phyloP scores from a whole-genome alignment of 148 eudicot genomes.

The Rhododendron williamsianum region DNA sequence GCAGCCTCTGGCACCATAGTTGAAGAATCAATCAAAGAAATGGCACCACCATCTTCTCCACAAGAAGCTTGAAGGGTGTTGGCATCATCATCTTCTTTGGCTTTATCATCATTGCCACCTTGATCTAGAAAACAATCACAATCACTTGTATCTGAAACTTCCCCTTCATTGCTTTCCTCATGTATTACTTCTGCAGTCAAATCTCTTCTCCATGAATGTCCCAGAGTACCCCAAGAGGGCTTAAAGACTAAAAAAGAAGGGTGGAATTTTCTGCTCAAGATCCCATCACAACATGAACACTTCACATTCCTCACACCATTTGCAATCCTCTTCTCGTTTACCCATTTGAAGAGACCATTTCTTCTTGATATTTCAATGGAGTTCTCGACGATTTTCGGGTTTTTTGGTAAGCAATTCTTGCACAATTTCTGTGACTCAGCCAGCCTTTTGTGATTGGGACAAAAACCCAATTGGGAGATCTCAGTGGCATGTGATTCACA shows the following conservation, averaged over 20 bases:
- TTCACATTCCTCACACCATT: conserved; percentile 18
- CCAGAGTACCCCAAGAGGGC: conserved; percentile 38
- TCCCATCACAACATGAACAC: conserved; percentile 73
- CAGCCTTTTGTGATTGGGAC: conserved; percentile 49
- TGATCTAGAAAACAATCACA: conserved; percentile 19
- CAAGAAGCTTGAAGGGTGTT: not conserved
- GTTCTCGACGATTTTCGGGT: not conserved
- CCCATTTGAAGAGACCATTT: conserved; percentile 26
- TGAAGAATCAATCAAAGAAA: conserved; percentile 8
- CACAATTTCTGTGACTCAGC: conserved; percentile 51
- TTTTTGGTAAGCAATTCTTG: conserved; percentile 43
- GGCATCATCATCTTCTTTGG: not conserved
- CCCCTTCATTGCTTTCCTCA: conserved; percentile 19
- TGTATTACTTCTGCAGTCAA: conserved; percentile 25
- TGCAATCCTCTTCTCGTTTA: conserved; percentile 31
- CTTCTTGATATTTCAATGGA: conserved; percentile 5
- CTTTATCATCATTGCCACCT: not conserved
- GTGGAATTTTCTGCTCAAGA: conserved; percentile 18
- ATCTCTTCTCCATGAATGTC: conserved; percentile 28
- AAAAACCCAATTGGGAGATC: conserved; percentile 59
- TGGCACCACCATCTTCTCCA: not conserved
- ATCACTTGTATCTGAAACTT: conserved; percentile 11
- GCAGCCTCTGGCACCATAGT: not conserved
- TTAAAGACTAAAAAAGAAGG: conserved; percentile 25
- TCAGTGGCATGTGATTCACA: conserved; percentile 71